Percentiles rank a stretch among this genome's conserved stretches.
These are phyloP conservation scores for Serendipita vermifera DNA, from an alignment of 768 basidiomycete genomes.

Conservation along the genomic window DNA sequence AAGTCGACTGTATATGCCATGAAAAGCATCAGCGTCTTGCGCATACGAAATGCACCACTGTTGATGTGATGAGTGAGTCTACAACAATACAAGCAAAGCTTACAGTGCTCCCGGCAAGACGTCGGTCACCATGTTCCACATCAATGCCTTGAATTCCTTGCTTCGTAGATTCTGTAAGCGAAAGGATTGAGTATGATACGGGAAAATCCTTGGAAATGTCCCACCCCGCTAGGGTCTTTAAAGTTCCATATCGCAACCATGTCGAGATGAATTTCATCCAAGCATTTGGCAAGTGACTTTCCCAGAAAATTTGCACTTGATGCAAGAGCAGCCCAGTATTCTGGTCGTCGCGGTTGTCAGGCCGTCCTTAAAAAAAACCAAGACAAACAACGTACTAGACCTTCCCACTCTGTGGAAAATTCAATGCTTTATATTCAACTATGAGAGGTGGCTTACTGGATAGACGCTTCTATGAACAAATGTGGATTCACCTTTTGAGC, in stretches of 20 bases:
- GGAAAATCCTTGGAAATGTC: too few species aligned
- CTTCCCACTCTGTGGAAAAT: background rate
- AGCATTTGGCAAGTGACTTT: background rate
- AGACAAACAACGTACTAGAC: background rate
- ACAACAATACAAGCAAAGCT: too few species aligned
- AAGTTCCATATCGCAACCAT: background rate
- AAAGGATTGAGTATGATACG: too few species aligned
- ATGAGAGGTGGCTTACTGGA: background rate
- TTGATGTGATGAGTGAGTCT: too few species aligned
- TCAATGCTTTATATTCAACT: background rate
- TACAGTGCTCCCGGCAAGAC: too few species aligned
- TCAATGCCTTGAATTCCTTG: too few species aligned
- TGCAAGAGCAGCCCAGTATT: background rate
- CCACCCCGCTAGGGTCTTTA: background rate
- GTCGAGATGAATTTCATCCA: background rate
- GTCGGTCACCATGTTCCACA: too few species aligned
- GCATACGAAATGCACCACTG: background rate
- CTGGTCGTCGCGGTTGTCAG: background rate
- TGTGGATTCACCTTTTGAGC: background rate
- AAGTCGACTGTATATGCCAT: conserved; percentile 21
- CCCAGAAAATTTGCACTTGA: background rate
- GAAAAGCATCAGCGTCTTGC: conserved; percentile 13
- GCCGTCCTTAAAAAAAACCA: background rate
- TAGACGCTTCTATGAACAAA: background rate
- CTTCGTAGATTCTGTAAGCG: too few species aligned